Evolutionary conservation across 106 monocot species (phyloP), one percentile per base, ranked within the genome.

Genomic region (Dioscorea zingiberensis): DNA sequence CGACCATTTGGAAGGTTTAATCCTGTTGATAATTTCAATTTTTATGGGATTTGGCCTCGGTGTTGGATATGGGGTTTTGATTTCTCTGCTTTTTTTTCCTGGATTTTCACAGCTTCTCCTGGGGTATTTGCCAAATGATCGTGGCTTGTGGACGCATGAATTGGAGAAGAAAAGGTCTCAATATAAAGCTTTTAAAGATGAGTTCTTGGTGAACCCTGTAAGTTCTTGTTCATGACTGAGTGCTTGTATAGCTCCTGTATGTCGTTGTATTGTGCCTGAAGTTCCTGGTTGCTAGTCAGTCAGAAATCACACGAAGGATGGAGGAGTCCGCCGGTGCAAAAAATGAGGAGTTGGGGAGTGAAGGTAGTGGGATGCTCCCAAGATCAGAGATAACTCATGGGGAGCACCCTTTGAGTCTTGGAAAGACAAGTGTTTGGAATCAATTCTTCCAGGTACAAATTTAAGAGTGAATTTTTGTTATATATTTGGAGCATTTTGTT

Each of bases 321-420:
- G 91, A 86, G 47, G 91, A 82, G 65, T 70, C 80, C 30, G 73
- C 63, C 25, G 64, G 69, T 54, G 61, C 46, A 30, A 85, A 71
- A 73, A 73, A 24, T 54, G 76, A 86, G 64, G 83, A 75, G 38
- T 60, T 75, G 53, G 65, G 71, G 71, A 45, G 11, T 66, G 65
- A 64, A 54, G 71, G 62, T 25, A 80, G 57, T 64, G 88, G 88
- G 28, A 73, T 89, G 21, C 81, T 97, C 24, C 63, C 71, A 18
- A 83, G 97, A 63, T 80, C 81, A 26, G 76, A 92, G 59, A 76
- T 97, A 67, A 62, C 63, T 66, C 78, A 86, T 45, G 92, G 85
- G 51, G 97, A 97, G 25, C 97, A 97, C 57, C 97, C 97, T 62
- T 61, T 97, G 59, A 92, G 97, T 79, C 83, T 89, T 66, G 83